Conservation (phyloP, 202 grass and related monocot species). For the Hordeum pubiflorum region DNA sequence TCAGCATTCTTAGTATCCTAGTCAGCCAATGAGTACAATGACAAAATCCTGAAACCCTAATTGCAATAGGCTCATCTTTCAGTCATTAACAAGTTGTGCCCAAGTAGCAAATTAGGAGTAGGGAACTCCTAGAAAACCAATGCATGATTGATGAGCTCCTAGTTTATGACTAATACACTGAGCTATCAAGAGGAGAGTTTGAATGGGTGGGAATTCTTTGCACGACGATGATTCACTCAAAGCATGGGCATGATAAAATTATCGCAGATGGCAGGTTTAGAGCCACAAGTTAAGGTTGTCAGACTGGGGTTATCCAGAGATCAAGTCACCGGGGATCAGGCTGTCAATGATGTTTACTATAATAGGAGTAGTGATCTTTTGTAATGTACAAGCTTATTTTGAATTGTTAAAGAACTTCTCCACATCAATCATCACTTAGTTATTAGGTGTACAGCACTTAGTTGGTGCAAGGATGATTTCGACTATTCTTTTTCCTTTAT, state of each 20-base stretch:
- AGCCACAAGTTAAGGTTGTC: slow-evolving; percentile 9
- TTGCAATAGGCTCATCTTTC: slow-evolving; percentile 5
- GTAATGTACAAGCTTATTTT: neutral
- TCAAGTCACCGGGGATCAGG: neutral
- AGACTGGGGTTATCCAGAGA: neutral
- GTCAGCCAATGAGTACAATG: neutral
- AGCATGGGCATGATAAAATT: neutral
- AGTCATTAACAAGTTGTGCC: neutral
- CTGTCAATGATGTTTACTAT: neutral
- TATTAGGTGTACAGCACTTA: no score
- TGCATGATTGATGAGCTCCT: slow-evolving; percentile 13
- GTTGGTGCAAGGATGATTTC: no score
- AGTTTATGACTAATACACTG: neutral
- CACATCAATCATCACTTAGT: no score
- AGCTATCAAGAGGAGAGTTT: slow-evolving; percentile 6
- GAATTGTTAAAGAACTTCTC: neutral
- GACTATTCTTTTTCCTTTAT: no score
- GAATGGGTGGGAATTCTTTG: neutral
- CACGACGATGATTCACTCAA: neutral
- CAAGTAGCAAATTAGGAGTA: neutral
- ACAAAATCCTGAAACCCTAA: slow-evolving; percentile 10
- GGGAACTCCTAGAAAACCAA: neutral
- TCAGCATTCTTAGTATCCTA: slow-evolving; percentile 14
- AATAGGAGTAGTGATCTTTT: neutral
- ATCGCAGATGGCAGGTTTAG: neutral